A percentile compares a stretch with the other conserved stretches of the same genome.
phyloP scores from a whole-genome alignment of 208 protist species.

The Crithidia bombi region DNA sequence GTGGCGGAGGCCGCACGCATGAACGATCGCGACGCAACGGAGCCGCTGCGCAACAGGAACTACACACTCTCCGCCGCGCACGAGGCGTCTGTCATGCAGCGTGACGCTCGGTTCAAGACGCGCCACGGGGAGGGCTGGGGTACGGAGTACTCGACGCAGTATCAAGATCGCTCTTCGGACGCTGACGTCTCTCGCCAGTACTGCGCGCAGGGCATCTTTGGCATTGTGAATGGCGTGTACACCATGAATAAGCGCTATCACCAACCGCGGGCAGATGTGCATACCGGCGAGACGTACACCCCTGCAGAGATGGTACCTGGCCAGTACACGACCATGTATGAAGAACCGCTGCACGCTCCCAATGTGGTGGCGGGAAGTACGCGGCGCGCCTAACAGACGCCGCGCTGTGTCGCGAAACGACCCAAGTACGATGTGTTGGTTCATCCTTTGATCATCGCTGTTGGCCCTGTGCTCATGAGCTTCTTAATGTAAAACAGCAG shows the following conservation, averaged over 20 bases:
- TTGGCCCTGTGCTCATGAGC: too few relatives aligned
- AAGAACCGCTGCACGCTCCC: conserved; percentile 74
- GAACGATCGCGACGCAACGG: conserved; percentile 67
- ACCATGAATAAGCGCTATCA: conserved; percentile 86
- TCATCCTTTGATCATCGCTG: too few relatives aligned
- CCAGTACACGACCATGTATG: conserved; percentile 84
- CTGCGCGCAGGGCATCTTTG: conserved; percentile 72
- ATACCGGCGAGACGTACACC: conserved; percentile 76
- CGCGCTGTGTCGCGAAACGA: too few relatives aligned
- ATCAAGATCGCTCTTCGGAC: conserved; percentile 62
- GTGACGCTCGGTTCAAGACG: conserved; percentile 42
- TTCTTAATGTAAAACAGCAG: too few relatives aligned
- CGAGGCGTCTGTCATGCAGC: conserved; percentile 49
- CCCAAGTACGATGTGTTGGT: too few relatives aligned
- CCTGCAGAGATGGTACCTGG: conserved; percentile 82
- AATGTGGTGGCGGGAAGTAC: conserved; percentile 51
- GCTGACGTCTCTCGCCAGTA: conserved; percentile 66
- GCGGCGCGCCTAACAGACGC: background rate
- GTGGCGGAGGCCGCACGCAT: conserved; percentile 48
- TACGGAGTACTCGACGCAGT: conserved; percentile 75
- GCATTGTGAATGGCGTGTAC: conserved; percentile 82
- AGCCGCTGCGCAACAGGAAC: conserved; percentile 73
- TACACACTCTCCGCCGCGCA: conserved; percentile 65
- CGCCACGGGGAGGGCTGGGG: conserved; percentile 57
- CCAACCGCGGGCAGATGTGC: conserved; percentile 78